A percentile compares a stretch with the other conserved stretches of the same genome.
Conservation (phyloP, 176 grass and related monocot species). For the Rhynchospora pubera region DNA sequence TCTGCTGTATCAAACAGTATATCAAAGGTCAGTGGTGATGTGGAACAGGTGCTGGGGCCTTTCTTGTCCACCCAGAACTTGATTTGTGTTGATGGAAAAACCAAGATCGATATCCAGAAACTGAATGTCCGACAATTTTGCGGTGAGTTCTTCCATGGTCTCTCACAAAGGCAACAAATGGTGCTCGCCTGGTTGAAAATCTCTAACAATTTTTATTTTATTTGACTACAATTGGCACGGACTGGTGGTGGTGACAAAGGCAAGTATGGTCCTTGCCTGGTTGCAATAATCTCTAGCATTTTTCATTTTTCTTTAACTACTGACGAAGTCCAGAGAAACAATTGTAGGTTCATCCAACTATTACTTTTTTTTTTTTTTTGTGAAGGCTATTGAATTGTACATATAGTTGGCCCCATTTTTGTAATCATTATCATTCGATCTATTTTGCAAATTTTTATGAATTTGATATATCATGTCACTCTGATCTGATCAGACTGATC, state of each 20-base stretch:
- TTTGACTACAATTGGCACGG: not conserved
- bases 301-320: not conserved
- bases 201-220: not conserved
- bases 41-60: not conserved
- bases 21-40: not conserved
- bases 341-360: not conserved
- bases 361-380: not conserved
- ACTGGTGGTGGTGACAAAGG: not conserved
- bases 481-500: too few species aligned
- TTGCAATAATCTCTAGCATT: not conserved
- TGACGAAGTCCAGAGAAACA: not conserved
- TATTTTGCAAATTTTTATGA: not conserved
- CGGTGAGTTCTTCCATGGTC: not conserved
- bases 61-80: not conserved
- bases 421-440: not conserved
- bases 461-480: not conserved
- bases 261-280: not conserved
- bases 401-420: not conserved
- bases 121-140: not conserved
- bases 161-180: not conserved
- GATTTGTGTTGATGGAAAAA: not conserved
- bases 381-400: not conserved
- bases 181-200: not conserved
- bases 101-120: not conserved
- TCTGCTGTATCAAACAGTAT: not conserved